Evolutionary conservation across 2,329 filamentous ascomycete species (phyloP).

Genomic region (Scleromitrula shiraiana): DNA sequence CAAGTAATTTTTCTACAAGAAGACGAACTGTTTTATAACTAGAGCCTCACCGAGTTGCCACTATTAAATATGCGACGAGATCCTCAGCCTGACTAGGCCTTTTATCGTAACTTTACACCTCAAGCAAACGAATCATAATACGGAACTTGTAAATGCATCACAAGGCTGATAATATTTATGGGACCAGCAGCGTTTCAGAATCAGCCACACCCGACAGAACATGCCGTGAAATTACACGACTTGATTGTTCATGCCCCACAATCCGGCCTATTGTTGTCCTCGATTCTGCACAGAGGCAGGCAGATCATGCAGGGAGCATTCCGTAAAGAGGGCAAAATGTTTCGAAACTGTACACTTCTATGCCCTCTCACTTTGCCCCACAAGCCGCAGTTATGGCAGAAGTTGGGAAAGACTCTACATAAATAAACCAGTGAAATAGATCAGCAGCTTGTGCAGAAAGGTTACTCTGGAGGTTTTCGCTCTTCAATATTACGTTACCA

Average conservation of each 20-base stretch:
- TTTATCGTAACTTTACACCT: no score
- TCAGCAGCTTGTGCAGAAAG: not conserved
- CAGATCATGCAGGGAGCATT: not conserved
- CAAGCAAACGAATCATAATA: not conserved
- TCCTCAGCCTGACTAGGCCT: no score
- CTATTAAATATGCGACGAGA: no score
- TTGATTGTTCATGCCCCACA: not conserved
- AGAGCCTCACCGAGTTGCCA: no score
- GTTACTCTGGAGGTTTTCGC: not conserved
- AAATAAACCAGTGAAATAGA: not conserved
- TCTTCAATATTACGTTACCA: not conserved
- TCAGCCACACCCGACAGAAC: not conserved
- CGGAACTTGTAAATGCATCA: no score
- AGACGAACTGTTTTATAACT: no score
- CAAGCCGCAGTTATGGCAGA: not conserved
- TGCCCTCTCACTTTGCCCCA: conserved; percentile 13
- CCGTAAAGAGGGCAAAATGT: conserved; percentile 10
- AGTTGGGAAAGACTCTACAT: no score
- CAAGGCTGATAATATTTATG: not conserved
- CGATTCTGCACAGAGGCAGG: not conserved
- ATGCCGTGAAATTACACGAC: not conserved
- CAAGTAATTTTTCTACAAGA: no score
- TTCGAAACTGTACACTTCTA: conserved; percentile 4
- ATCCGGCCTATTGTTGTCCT: not conserved
- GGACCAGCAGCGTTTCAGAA: not conserved